Percentiles rank a stretch among this genome's conserved stretches.
Conservation (phyloP, 805 yeast species). For the Monosporozyma siamensis region DNA sequence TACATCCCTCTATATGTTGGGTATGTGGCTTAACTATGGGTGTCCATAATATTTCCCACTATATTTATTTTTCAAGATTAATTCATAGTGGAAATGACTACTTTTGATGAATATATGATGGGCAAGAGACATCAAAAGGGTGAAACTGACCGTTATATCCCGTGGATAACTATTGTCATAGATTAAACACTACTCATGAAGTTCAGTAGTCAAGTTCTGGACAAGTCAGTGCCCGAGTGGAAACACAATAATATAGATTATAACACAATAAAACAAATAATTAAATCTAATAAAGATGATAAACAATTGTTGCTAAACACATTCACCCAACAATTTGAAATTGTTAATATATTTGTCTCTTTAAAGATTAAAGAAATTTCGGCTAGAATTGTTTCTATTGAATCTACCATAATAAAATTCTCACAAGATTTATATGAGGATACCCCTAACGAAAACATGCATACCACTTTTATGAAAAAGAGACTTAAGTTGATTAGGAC, state of each 20-base stretch:
- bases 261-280: conserved; percentile 60
- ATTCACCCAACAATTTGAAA: conserved; percentile 21
- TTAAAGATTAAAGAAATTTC: conserved; percentile 26
- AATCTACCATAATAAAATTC: conserved; percentile 17
- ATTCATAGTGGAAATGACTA: too few relatives aligned
- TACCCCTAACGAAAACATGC: background rate
- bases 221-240: conserved; percentile 85
- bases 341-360: conserved; percentile 21
- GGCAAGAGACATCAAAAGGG: too few relatives aligned
- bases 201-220: conserved; percentile 69
- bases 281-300: conserved; percentile 26
- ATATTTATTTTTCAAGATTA: too few relatives aligned
- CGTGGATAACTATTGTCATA: too few relatives aligned
- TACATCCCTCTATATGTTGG: too few relatives aligned
- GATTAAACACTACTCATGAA: conserved; percentile 40
- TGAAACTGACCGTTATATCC: too few relatives aligned
- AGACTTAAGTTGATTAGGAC: conserved; percentile 12
- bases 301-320: conserved; percentile 5
- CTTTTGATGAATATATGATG: too few relatives aligned
- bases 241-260: conserved; percentile 73
- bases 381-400: conserved; percentile 22
- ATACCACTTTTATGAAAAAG: conserved; percentile 3
- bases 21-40: too few relatives aligned
- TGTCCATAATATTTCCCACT: too few relatives aligned
- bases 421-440: conserved; percentile 1